phyloP scores from a whole-genome alignment of 768 basidiomycete species.

The Sporobolomyces pararoseus region DNA sequence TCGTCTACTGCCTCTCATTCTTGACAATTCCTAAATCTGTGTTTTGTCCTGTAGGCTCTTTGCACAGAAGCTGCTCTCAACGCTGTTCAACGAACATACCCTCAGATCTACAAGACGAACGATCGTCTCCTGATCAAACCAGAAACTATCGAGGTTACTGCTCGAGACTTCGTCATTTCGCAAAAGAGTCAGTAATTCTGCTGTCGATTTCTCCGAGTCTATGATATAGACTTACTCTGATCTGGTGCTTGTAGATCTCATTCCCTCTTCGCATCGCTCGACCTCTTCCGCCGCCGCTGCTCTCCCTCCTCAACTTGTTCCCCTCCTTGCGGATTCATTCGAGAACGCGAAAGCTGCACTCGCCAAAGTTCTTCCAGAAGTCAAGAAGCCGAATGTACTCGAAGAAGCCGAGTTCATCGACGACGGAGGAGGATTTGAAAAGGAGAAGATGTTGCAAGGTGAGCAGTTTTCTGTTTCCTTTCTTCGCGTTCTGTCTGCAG shows the following conservation, averaged over 20 bases:
- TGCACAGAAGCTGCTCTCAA: slow-evolving; percentile 97
- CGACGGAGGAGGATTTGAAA: slow-evolving; percentile 72
- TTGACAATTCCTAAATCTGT: neutral
- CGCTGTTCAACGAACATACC: slow-evolving; percentile 90
- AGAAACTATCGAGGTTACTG: slow-evolving; percentile 73
- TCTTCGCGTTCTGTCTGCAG: no score
- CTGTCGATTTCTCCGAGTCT: accelerated
- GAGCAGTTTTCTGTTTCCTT: neutral
- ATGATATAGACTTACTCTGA: no score
- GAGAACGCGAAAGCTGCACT: slow-evolving; percentile 69
- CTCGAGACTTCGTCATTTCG: slow-evolving; percentile 95
- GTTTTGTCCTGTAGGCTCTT: slow-evolving; percentile 61
- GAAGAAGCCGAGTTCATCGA: slow-evolving; percentile 93
- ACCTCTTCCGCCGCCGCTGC: slow-evolving; percentile 79
- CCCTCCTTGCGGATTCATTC: slow-evolving; percentile 66
- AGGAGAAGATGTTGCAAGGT: slow-evolving; percentile 73
- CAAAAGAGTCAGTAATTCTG: slow-evolving; percentile 69
- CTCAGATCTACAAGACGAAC: slow-evolving; percentile 89
- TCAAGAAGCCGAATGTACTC: slow-evolving; percentile 74
- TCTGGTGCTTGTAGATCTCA: slow-evolving; percentile 69
- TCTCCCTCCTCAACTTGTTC: slow-evolving; percentile 75
- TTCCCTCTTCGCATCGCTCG: slow-evolving; percentile 90
- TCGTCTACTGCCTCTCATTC: neutral
- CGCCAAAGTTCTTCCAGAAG: slow-evolving; percentile 68
- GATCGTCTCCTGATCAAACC: slow-evolving; percentile 81